Evolutionary conservation across 345 rosid species (phyloP), one percentile per base, ranked within the genome.

Genomic region (Euphorbia lathyris): DNA sequence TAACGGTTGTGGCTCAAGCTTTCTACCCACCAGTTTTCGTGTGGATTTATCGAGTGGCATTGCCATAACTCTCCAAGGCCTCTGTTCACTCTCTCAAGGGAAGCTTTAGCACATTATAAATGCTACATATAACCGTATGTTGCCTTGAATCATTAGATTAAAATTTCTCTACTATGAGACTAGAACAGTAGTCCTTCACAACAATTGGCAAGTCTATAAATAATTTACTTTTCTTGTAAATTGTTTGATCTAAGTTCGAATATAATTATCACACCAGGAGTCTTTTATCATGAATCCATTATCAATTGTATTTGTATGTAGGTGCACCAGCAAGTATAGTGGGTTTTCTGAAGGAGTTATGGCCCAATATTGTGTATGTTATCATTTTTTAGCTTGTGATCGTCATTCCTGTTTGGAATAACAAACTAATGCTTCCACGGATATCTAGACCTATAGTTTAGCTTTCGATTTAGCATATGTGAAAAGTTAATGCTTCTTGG

Each of bases 81-180:
- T 95, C 29, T 95, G 99, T 91, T 94, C 82, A 85, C 87, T 67
- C 93, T 94, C n/a, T n/a, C n/a, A n/a, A n/a, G n/a, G n/a, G n/a
- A n/a, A n/a, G n/a, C n/a, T n/a, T n/a, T n/a, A n/a, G n/a, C n/a
- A n/a, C n/a, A n/a, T n/a, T n/a, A n/a, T n/a, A n/a, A n/a, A n/a
- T n/a, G n/a, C n/a, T n/a, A n/a, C n/a, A n/a, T n/a, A n/a, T n/a
- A n/a, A n/a, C n/a, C n/a, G n/a, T n/a, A n/a, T n/a, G n/a, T n/a
- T n/a, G 45, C n/a, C 38, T 51, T 30, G 36, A 52, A n/a, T 20
- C 38, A 48, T 32, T 52, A 13, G 10, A 17, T n/a, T 17, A 10
- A n/a, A 19, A 22, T 51, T 14, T 34, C 29, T 34, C 29, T 38
- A 36, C 20, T 25, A 12, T 26, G 14, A 0, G n/a, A 12, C 29